phyloP scores from a whole-genome alignment of 2,329 filamentous ascomycete genomes.

The Fusarium sp. region DNA sequence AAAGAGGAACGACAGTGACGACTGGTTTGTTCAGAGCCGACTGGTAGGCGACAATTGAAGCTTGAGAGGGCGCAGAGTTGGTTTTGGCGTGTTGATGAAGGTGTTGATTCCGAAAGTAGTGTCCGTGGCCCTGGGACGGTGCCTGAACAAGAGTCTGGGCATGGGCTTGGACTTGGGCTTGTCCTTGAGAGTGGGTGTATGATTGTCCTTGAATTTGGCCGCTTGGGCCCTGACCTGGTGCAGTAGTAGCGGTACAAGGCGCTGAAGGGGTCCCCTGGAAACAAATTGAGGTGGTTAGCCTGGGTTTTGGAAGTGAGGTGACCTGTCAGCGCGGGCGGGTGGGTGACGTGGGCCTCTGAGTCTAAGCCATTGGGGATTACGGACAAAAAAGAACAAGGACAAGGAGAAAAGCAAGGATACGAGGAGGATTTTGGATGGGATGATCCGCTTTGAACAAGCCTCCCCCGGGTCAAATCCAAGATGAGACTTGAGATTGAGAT shows the following conservation, averaged over 20 bases:
- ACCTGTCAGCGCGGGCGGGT: conserved; percentile 43
- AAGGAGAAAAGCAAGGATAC: conserved; percentile 20
- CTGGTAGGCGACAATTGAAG: conserved; percentile 38
- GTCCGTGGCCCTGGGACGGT: conserved; percentile 22
- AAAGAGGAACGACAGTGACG: conserved; percentile 35
- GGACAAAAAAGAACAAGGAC: background rate
- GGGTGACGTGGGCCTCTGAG: conserved; percentile 45
- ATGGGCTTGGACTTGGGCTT: background rate
- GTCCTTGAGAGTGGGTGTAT: conserved; percentile 6
- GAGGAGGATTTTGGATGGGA: conserved; percentile 19
- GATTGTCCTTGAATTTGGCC: conserved; percentile 8
- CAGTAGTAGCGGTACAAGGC: conserved; percentile 10
- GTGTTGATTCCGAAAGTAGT: conserved; percentile 37
- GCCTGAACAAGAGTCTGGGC: conserved; percentile 5
- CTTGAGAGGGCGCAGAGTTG: conserved; percentile 33
- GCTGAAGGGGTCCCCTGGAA: conserved; percentile 33
- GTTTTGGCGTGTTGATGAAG: conserved; percentile 35
- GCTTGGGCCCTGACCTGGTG: conserved; percentile 8
- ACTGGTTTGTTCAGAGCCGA: conserved; percentile 38
- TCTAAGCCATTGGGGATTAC: conserved; percentile 34
- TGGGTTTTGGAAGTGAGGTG: conserved; percentile 6
- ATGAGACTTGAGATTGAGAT: conserved; percentile 24
- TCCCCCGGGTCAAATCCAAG: conserved; percentile 6
- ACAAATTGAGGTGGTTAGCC: conserved; percentile 31
- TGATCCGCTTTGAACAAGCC: conserved; percentile 35